Evolutionary conservation across 2,329 filamentous ascomycete genomes (phyloP).

Genomic region (Dichotomopilus funicola): DNA sequence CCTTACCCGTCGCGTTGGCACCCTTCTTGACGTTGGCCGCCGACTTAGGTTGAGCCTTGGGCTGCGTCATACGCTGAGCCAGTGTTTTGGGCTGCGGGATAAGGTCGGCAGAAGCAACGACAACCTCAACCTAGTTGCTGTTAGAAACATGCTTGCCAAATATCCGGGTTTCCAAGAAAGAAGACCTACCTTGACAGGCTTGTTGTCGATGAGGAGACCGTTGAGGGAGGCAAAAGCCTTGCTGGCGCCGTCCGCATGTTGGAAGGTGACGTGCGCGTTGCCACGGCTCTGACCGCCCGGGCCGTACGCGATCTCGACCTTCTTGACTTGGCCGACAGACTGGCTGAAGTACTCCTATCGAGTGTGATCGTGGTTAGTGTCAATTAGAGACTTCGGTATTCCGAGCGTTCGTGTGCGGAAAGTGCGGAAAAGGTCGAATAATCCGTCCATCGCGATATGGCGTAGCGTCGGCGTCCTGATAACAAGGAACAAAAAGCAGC

Average conservation of each 20-base stretch:
- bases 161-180: neutral
- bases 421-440: slow-evolving; percentile 14
- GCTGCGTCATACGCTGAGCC: slow-evolving; percentile 72
- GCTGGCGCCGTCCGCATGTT: slow-evolving; percentile 70
- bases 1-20: slow-evolving; percentile 39
- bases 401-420: slow-evolving; percentile 20
- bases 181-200: slow-evolving; percentile 73
- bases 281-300: slow-evolving; percentile 87
- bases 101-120: slow-evolving; percentile 69
- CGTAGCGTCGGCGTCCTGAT: slow-evolving; percentile 6
- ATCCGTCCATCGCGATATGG: slow-evolving; percentile 13
- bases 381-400: slow-evolving; percentile 37
- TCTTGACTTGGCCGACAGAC: slow-evolving; percentile 84
- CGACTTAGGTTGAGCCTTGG: slow-evolving; percentile 74
- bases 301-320: slow-evolving; percentile 85
- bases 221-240: slow-evolving; percentile 81
- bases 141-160: slow-evolving; percentile 7
- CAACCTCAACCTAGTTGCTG: slow-evolving; percentile 69
- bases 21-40: slow-evolving; percentile 68
- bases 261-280: slow-evolving; percentile 83
- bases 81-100: slow-evolving; percentile 62
- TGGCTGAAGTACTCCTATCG: slow-evolving; percentile 92
- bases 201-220: slow-evolving; percentile 81
- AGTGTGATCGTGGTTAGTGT: slow-evolving; percentile 62
- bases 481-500: slow-evolving; percentile 23